Percentiles rank a stretch among this genome's conserved stretches.
These are phyloP conservation scores for Schizonepeta tenuifolia DNA, from an alignment of 257 asterid genomes.

Conservation along the genomic window DNA sequence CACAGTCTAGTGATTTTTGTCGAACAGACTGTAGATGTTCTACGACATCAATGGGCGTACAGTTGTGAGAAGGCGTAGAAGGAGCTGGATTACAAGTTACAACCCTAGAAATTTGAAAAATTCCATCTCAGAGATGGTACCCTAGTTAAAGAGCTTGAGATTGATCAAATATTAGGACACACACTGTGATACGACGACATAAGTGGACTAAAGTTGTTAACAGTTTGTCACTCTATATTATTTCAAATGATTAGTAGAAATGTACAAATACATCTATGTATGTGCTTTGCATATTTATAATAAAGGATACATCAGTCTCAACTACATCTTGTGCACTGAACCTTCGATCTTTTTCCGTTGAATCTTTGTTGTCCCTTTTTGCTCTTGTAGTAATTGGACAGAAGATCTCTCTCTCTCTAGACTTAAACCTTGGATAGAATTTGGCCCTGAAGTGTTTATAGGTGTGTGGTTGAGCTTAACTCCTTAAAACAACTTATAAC, in stretches of 20 bases:
- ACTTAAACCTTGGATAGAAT: too few species aligned
- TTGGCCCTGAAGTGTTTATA: too few species aligned
- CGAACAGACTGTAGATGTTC: slow-evolving; percentile 65
- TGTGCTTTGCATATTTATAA: background rate
- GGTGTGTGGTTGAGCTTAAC: too few species aligned
- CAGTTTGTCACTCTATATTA: background rate
- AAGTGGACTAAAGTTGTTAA: background rate
- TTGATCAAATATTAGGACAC: slow-evolving; percentile 59
- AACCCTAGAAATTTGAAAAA: slow-evolving; percentile 76
- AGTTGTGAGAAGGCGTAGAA: slow-evolving; percentile 77
- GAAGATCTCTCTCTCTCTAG: background rate
- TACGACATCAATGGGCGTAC: slow-evolving; percentile 89
- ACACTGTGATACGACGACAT: background rate
- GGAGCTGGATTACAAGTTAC: slow-evolving; percentile 83
- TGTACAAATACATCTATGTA: background rate
- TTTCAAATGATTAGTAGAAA: background rate
- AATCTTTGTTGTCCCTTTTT: too few species aligned
- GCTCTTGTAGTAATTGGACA: too few species aligned
- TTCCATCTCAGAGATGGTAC: slow-evolving; percentile 79
- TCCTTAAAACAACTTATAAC: too few species aligned
- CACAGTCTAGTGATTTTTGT: slow-evolving; percentile 10
- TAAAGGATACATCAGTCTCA: background rate
- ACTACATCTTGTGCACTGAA: background rate
- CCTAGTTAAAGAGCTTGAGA: slow-evolving; percentile 80
- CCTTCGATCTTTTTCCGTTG: background rate